Evolutionary conservation across 1,284 basidiomycete genomes (phyloP).

Genomic region (Cutaneotrichosporon sp.): DNA sequence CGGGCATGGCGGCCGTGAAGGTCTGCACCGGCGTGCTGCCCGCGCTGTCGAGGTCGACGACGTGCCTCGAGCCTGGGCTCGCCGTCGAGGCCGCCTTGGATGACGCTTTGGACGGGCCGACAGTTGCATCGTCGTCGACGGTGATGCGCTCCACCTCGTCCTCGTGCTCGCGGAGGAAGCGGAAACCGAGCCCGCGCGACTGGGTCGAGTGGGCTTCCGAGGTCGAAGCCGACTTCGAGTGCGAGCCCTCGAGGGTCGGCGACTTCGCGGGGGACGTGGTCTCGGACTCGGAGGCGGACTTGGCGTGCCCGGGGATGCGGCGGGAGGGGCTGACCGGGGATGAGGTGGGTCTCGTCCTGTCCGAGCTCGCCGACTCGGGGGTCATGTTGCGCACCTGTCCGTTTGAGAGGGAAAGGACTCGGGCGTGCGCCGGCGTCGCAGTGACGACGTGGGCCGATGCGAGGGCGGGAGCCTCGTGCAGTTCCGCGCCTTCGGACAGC

Average conservation of each 20-base stretch:
- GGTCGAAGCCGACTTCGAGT: background rate
- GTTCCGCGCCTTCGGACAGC: background rate
- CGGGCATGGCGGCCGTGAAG: background rate
- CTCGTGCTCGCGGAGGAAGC: background rate
- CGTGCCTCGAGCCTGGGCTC: background rate
- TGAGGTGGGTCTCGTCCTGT: background rate
- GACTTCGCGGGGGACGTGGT: background rate
- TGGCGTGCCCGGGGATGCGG: background rate
- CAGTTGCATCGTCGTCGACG: background rate
- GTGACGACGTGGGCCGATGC: conserved; percentile 14
- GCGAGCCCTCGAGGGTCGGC: background rate
- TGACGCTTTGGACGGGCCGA: background rate
- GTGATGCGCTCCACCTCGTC: background rate
- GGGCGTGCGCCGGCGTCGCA: conserved; percentile 4
- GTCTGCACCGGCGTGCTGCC: background rate
- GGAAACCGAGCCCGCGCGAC: background rate
- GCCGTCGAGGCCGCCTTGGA: background rate
- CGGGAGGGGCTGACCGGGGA: background rate
- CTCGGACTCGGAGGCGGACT: background rate
- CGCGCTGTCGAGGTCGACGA: background rate
- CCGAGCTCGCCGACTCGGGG: background rate
- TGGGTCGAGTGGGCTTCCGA: background rate
- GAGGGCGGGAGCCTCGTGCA: background rate
- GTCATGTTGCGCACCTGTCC: conserved; percentile 2
- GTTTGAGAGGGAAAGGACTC: conserved; percentile 10